These are phyloP conservation scores for Colletotrichum acutatum DNA, from an alignment of 2,329 filamentous ascomycete genomes.

Conservation along the genomic window DNA sequence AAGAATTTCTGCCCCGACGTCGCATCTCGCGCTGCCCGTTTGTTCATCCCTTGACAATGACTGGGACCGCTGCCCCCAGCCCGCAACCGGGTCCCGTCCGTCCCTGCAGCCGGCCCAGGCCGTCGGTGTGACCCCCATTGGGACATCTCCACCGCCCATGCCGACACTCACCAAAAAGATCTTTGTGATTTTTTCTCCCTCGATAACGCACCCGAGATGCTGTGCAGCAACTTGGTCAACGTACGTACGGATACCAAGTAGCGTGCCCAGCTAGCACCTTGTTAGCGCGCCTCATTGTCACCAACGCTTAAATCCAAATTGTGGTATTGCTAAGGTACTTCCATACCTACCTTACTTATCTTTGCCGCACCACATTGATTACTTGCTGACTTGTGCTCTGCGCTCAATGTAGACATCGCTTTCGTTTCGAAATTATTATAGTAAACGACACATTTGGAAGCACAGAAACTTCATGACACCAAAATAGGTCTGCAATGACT, in stretches of 20 bases:
- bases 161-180: constrained; percentile 13
- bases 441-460: not conserved
- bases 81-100: constrained; percentile 16
- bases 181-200: not conserved
- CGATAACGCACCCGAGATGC: not conserved
- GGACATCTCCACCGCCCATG: not conserved
- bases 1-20: constrained; percentile 25
- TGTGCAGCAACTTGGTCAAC: not conserved
- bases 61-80: not conserved
- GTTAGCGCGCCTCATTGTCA: constrained; percentile 3
- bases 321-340: not conserved
- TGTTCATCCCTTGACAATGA: constrained; percentile 14
- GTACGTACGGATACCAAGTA: not conserved
- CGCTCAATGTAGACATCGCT: not conserved
- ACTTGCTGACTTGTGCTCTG: not conserved
- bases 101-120: constrained; percentile 33
- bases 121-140: constrained; percentile 31
- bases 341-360: not conserved
- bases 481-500: constrained; percentile 26
- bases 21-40: constrained; percentile 23
- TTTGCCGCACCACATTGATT: not conserved
- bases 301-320: not conserved
- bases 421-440: constrained; percentile 24
- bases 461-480: constrained; percentile 8
- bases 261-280: not conserved